Conservation (phyloP, 2,329 filamentous ascomycete genomes). For the Macrophomina tecta region DNA sequence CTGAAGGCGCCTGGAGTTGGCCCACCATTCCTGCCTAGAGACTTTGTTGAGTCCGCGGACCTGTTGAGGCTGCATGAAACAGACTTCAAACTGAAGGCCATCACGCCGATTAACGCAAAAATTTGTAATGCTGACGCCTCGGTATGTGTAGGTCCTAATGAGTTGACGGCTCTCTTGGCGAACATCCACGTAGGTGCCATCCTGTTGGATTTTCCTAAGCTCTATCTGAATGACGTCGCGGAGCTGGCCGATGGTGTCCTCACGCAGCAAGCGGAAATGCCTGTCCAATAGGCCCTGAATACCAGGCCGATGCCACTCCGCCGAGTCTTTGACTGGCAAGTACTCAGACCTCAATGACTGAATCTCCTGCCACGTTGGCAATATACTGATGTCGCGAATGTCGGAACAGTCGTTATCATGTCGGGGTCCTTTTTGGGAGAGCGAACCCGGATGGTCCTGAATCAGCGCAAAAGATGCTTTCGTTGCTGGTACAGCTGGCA, state of each 20-base stretch:
- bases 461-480: neutral
- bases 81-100: conserved; percentile 35
- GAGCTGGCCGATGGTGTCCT: conserved; percentile 61
- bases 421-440: conserved; percentile 30
- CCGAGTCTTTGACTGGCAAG: conserved; percentile 34
- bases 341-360: conserved; percentile 47
- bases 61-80: conserved; percentile 34
- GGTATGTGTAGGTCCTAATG: conserved; percentile 34
- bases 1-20: conserved; percentile 37
- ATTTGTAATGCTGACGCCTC: conserved; percentile 32
- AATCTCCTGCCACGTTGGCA: conserved; percentile 42
- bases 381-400: conserved; percentile 39
- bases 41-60: conserved; percentile 29
- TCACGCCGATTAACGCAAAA: conserved; percentile 31
- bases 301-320: conserved; percentile 14
- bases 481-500: neutral
- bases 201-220: conserved; percentile 11
- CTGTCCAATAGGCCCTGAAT: conserved; percentile 55
- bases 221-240: conserved; percentile 46
- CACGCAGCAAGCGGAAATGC: conserved; percentile 61
- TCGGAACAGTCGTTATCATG: conserved; percentile 44
- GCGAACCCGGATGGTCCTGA: conserved; percentile 34
- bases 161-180: conserved; percentile 30
- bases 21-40: conserved; percentile 38
- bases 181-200: conserved; percentile 26